Conservation (phyloP, 768 basidiomycete species). For the Rhizopogon rudus region DNA sequence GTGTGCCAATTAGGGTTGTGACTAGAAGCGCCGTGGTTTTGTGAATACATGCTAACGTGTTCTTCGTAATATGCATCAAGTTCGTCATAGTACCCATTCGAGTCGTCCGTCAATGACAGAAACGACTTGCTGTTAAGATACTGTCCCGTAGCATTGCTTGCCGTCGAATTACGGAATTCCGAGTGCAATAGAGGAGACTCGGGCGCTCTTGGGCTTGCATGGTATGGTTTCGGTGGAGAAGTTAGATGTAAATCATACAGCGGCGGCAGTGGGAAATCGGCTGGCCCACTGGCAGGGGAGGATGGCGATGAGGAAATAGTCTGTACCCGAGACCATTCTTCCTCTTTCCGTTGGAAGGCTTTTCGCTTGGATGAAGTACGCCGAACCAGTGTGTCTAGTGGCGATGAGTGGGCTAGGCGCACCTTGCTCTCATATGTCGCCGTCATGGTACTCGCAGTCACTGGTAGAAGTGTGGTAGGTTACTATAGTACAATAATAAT, state of each 20-base stretch:
- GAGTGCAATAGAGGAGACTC: slow-evolving; percentile 47
- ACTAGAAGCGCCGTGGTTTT: not conserved
- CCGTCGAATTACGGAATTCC: slow-evolving; percentile 38
- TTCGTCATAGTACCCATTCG: slow-evolving; percentile 31
- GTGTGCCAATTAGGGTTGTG: not conserved
- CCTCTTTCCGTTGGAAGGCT: slow-evolving; percentile 6
- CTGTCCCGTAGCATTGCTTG: slow-evolving; percentile 17
- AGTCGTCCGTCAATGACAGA: slow-evolving; percentile 23
- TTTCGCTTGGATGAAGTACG: slow-evolving; percentile 44
- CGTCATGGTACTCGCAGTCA: not conserved
- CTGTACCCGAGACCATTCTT: not conserved
- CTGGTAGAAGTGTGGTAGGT: not conserved
- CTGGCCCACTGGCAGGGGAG: slow-evolving; percentile 3
- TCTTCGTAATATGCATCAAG: slow-evolving; percentile 36
- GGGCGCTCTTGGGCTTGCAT: slow-evolving; percentile 18
- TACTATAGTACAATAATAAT: not conserved
- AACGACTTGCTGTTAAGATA: slow-evolving; percentile 21
- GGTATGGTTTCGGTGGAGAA: slow-evolving; percentile 9
- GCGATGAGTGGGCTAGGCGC: slow-evolving; percentile 41
- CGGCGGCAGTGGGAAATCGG: slow-evolving; percentile 5
- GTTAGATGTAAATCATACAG: not conserved
- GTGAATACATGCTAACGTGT: not conserved
- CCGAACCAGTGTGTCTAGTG: slow-evolving; percentile 53
- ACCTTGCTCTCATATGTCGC: slow-evolving; percentile 11
- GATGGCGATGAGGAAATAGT: not conserved